Percentiles rank a stretch among this genome's conserved stretches.
Conservation (phyloP, 495 filamentous ascomycete genomes). For the Hyaloscypha hepaticicola region DNA sequence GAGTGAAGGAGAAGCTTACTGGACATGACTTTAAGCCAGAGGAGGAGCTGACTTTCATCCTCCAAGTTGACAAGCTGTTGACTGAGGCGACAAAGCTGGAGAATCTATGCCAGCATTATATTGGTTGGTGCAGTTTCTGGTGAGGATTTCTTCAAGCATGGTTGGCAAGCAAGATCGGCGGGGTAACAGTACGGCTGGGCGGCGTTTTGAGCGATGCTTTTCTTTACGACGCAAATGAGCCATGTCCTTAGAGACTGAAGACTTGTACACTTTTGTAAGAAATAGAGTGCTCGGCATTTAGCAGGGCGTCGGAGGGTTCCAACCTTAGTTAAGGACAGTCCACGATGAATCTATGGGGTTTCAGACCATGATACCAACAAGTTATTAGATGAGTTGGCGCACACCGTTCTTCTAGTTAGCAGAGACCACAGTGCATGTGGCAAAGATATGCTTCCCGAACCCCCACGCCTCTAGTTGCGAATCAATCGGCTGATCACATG, state of each 20-base stretch:
- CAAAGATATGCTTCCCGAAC: no score
- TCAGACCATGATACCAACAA: neutral
- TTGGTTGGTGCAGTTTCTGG: slow-evolving; percentile 96
- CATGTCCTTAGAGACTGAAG: neutral
- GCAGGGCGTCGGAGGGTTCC: slow-evolving; percentile 1
- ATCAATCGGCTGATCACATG: no score
- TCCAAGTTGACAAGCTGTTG: slow-evolving; percentile 91
- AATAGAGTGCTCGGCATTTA: slow-evolving; percentile 2
- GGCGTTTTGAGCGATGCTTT: slow-evolving; percentile 5
- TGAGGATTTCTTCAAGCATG: slow-evolving; percentile 33
- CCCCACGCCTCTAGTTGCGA: no score
- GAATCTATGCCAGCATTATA: slow-evolving; percentile 98
- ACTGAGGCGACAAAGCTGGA: slow-evolving; percentile 94
- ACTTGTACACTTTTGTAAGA: neutral
- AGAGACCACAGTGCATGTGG: no score
- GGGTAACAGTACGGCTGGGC: neutral
- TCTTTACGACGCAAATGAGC: neutral
- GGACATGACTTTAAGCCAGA: slow-evolving; percentile 63
- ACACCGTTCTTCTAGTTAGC: no score
- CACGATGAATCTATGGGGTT: neutral
- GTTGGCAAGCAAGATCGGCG: neutral
- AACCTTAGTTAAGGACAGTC: neutral
- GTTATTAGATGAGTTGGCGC: neutral
- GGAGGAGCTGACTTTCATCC: slow-evolving; percentile 81
- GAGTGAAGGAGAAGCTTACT: slow-evolving; percentile 93